These are phyloP conservation scores for Oryza coarctata DNA, from an alignment of 176 grass and related monocot genomes.

Conservation along the genomic window DNA sequence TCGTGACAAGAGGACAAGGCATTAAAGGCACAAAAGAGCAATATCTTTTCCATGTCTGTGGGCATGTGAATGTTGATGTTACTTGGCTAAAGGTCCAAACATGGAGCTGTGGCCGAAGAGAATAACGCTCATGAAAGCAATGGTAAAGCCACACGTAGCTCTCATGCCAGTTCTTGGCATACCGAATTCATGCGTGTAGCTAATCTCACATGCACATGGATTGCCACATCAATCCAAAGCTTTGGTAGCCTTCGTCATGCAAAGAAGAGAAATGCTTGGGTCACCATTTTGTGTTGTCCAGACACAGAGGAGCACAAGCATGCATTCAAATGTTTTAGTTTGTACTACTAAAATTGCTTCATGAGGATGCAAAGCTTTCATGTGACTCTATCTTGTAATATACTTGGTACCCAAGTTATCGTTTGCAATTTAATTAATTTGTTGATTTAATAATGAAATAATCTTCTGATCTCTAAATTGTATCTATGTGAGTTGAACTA, in stretches of 20 bases:
- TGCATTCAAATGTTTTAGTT: not conserved
- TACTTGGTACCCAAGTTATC: not conserved
- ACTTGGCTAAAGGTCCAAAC: not conserved
- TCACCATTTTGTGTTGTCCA: not conserved
- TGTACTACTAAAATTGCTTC: not conserved
- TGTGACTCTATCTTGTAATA: not conserved
- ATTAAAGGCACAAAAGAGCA: not conserved
- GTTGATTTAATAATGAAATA: too few species aligned
- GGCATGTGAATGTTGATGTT: not conserved
- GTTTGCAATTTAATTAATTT: too few species aligned
- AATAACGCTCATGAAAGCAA: not conserved
- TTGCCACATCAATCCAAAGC: not conserved
- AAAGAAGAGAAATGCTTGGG: not conserved
- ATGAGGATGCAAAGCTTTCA: not conserved
- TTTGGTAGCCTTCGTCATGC: not conserved
- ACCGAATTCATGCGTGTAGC: not conserved
- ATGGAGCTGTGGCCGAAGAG: not conserved
- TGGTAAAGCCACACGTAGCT: not conserved
- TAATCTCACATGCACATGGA: conserved; percentile 1
- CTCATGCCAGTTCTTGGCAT: conserved; percentile 7
- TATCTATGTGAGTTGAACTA: too few species aligned
- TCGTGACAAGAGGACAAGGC: not conserved
- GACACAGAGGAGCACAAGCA: not conserved
- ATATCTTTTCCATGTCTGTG: not conserved
- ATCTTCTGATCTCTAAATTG: too few species aligned